Base-by-base conservation (phyloP, 2,329 filamentous ascomycete genomes). In the Fusarium albosuccineum region DNA sequence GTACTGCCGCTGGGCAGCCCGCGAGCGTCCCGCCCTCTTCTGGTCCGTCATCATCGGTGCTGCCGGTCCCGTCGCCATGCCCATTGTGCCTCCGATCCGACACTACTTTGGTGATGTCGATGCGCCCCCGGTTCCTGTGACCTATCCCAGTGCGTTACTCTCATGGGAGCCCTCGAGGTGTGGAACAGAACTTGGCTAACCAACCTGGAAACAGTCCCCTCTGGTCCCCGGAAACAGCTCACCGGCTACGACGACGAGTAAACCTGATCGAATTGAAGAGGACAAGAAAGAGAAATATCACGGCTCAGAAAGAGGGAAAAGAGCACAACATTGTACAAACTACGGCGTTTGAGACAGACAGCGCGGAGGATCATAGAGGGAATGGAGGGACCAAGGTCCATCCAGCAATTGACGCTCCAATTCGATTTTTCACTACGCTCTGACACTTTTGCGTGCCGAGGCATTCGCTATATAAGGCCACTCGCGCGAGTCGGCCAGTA, bases 11-110 rank as follows among this genome's bases (percentile, higher is more conserved):
- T 98, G 94, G 93, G 90, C 94, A 54, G 87, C 92, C 51, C 91
- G 93, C 82, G 91, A 96, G 81, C 92, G 92, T 79, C 96, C 96
- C 52, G 94, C 94, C 62, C 91, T 94, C 83, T 97, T 97, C 86
- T 98, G 89, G 87, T 93, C 92, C 73, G 83, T 93, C 75, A 77
- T 92, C 60, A 82, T 98, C 70, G 95, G 92, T 72, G 83, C 81
- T 68, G 74, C 88, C 57, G 94, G 94, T 10, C 96, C 95, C 36
- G 79, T 92, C 59, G 82, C 87, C 60, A 82, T 97, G 67, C 79
- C 91, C 62, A 84, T 86, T 58, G 90, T 93, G 1, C 94, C 94
- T 42, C 91, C 93, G 48, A 83, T 97, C 71, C 85, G 94, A 78
- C 82, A 83, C 66, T 84, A 82, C 67, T 80, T 97, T 59, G 94